phyloP scores from a whole-genome alignment of 2,329 filamentous ascomycete species.

The Ceratocystis colombiana region DNA sequence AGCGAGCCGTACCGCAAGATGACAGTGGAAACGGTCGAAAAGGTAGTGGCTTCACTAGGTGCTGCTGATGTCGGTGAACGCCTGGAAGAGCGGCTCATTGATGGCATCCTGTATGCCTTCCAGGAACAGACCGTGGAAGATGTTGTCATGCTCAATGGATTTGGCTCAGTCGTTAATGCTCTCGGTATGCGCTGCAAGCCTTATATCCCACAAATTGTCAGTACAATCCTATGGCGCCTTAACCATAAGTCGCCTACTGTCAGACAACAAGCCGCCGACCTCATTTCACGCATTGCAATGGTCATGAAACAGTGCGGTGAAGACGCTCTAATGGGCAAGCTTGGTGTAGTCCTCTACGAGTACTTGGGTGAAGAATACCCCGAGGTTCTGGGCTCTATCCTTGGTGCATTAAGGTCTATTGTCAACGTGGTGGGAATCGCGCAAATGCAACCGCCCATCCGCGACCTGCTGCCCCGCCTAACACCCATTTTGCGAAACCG shows the following conservation, averaged over 20 bases:
- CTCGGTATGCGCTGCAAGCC: constrained; percentile 89
- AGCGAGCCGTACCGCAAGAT: constrained; percentile 97
- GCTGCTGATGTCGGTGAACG: constrained; percentile 89
- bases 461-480: constrained; percentile 83
- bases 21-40: constrained; percentile 97
- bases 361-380: constrained; percentile 98
- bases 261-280: constrained; percentile 88
- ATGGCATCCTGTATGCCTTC: constrained; percentile 91
- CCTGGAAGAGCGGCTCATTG: constrained; percentile 84
- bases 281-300: constrained; percentile 94
- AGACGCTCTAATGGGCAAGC: constrained; percentile 88
- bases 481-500: constrained; percentile 97
- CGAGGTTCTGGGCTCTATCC: constrained; percentile 90
- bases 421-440: constrained; percentile 96
- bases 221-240: constrained; percentile 87
- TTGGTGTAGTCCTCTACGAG: constrained; percentile 90
- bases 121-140: constrained; percentile 97
- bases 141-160: constrained; percentile 90
- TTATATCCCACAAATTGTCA: constrained; percentile 93
- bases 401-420: constrained; percentile 88
- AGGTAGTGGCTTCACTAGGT: constrained; percentile 83
- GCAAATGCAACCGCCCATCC: constrained; percentile 97
- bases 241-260: constrained; percentile 98
- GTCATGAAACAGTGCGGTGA: constrained; percentile 99
- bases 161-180: constrained; percentile 94